These are phyloP conservation scores for Neopestalotiopsis rosae DNA, from an alignment of 2,329 filamentous ascomycete genomes.

Conservation along the genomic window DNA sequence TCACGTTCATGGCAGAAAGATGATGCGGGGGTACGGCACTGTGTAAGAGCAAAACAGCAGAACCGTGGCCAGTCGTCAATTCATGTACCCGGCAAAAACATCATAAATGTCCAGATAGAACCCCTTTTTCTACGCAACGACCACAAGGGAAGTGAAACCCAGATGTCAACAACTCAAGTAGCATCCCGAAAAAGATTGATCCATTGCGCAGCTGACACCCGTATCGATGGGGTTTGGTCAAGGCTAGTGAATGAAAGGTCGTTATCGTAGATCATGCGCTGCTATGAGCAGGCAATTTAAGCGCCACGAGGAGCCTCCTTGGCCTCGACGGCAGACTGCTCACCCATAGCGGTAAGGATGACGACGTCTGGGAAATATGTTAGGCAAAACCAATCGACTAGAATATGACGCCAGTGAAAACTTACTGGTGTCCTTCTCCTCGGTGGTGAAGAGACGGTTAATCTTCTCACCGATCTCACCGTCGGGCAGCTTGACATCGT, in stretches of 20 bases:
- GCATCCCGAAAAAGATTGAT: conserved; percentile 30
- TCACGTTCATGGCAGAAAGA: conserved; percentile 32
- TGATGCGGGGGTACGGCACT: conserved; percentile 34
- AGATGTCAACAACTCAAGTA: conserved; percentile 35
- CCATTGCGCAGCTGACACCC: conserved; percentile 21
- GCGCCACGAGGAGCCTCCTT: conserved; percentile 79
- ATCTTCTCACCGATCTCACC: conserved; percentile 90
- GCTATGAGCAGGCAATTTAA: conserved; percentile 29
- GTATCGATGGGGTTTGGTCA: conserved; percentile 18
- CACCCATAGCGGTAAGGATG: conserved; percentile 94
- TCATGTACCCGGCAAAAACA: conserved; percentile 48
- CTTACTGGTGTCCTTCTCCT: conserved; percentile 96
- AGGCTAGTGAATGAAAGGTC: conserved; percentile 26
- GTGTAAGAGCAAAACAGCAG: conserved; percentile 43
- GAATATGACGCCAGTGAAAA: no score
- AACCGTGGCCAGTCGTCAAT: conserved; percentile 36
- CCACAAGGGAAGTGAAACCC: conserved; percentile 41
- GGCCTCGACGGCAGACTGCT: conserved; percentile 89
- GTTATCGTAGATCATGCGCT: conserved; percentile 30
- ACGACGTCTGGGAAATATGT: conserved; percentile 71
- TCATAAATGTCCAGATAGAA: conserved; percentile 49
- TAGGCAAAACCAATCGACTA: conserved; percentile 27
- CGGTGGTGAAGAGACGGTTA: conserved; percentile 74
- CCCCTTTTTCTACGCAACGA: conserved; percentile 44
- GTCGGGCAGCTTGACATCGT: conserved; percentile 93